Evolutionary conservation across 192 early-diverging fungal species (phyloP).

Genomic region (Coemansia nantahalensis): DNA sequence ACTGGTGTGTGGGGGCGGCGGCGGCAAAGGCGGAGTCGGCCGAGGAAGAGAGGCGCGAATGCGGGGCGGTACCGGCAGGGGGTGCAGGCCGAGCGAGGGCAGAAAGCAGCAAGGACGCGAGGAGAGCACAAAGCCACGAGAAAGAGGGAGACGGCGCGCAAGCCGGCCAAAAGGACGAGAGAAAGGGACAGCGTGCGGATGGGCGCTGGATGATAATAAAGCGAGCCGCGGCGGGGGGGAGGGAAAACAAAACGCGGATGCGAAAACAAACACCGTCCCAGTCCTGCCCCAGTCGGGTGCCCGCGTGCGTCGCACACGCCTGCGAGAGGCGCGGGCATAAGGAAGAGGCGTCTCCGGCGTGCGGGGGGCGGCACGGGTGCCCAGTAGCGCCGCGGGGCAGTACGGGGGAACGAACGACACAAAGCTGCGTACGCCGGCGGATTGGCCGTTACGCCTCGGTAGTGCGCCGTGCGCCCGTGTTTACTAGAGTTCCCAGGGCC

Average conservation of each 20-base stretch:
- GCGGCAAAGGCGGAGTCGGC: background rate
- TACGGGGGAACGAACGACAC: too few relatives aligned
- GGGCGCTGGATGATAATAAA: background rate
- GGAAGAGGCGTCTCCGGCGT: too few relatives aligned
- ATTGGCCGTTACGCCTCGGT: slow-evolving; percentile 2
- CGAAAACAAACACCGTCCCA: background rate
- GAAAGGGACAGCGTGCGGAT: too few relatives aligned
- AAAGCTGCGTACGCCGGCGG: slow-evolving; percentile 1
- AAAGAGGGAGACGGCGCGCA: too few relatives aligned
- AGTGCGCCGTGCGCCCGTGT: background rate
- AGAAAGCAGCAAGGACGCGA: background rate
- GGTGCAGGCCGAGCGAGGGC: background rate
- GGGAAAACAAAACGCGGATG: background rate
- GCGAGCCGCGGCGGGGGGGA: background rate
- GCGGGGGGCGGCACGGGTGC: background rate
- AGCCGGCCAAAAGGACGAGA: background rate
- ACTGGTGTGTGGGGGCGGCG: background rate
- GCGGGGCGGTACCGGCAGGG: too few relatives aligned
- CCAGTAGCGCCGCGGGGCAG: too few relatives aligned
- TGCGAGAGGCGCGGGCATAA: too few relatives aligned
- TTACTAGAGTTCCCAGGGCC: too few relatives aligned
- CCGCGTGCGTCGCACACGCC: too few relatives aligned
- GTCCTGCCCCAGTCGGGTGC: background rate
- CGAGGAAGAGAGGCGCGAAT: too few relatives aligned
- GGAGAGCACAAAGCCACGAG: too few relatives aligned